Evolutionary conservation across 306 rosid genomes (phyloP), one percentile per base, ranked within the genome.

Genomic region (Echinosophora koreensis): DNA sequence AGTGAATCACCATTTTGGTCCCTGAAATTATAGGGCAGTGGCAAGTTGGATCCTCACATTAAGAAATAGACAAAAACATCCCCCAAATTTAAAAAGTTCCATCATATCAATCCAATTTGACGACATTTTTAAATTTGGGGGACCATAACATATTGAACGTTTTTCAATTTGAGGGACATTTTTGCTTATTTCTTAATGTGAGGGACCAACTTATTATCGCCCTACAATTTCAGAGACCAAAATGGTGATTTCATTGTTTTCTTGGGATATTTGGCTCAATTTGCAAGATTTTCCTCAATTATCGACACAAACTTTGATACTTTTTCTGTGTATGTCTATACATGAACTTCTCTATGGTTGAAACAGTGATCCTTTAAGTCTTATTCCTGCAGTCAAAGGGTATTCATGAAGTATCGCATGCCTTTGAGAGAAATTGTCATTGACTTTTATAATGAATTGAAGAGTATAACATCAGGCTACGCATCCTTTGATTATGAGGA

Each of bases 401-500:
- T 67, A 69, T 90, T 95, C 84, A 88, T 95, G 98, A 95, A 92
- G 87, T 95, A 95, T 78, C 84, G 95, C 67, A 69, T 95, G 82
- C 98, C 97, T 76, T 77, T 95, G 89, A 90, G 96, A 84, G 98
- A 95, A 79, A 89, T 95, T 63, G 93, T 95, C 71, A 90, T 92
- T 3, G 98, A 92, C 89, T 95, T 94, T 64, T 92, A 92, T 84
- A 95, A 95, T 84, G 97, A 89, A 86, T 81, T 95, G 90, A 95
- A 95, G 90, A 90, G 97, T 80, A 83, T 95, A 71, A 95, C 98
- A 59, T 92, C 97, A 47, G 98, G 98, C 44, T 93, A 93, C 80
- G 98, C 97, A 37, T 89, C 97, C 66, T 93, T 93, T 59, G 97
- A 93, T 78, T 93, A 93, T 5, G 98, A 93, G 86, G 98, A 93